A percentile compares a stretch with the other conserved stretches of the same genome.
These are phyloP conservation scores for Aspergillus sp. DNA, from an alignment of 2,329 filamentous ascomycete species.

Conservation along the genomic window DNA sequence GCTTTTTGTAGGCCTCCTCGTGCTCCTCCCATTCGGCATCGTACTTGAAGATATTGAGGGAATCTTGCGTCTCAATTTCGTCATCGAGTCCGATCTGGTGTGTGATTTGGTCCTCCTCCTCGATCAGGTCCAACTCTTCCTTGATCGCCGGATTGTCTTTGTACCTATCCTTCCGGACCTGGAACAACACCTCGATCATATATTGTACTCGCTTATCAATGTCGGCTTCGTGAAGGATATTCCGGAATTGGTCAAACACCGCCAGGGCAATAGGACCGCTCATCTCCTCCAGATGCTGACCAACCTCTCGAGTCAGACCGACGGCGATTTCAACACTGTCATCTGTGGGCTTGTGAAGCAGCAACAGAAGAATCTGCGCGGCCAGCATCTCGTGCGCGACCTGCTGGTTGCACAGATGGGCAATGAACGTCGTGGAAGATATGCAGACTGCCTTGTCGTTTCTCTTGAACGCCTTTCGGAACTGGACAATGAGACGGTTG, in stretches of 20 bases:
- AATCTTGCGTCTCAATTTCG: conserved; percentile 80
- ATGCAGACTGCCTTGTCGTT: conserved; percentile 97
- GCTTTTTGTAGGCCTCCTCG: conserved; percentile 82
- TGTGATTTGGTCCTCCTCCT: conserved; percentile 97
- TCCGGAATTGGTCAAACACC: conserved; percentile 94
- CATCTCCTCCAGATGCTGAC: conserved; percentile 94
- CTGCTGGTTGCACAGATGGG: conserved; percentile 93
- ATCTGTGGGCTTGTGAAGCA: conserved; percentile 93
- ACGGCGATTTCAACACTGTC: conserved; percentile 98
- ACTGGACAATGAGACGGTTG: conserved; percentile 83
- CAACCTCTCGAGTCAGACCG: conserved; percentile 87
- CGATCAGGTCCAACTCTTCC: conserved; percentile 91
- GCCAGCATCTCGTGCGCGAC: conserved; percentile 92
- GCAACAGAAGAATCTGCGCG: conserved; percentile 86
- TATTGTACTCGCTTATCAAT: conserved; percentile 99
- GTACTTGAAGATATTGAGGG: conserved; percentile 92
- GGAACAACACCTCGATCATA: conserved; percentile 97
- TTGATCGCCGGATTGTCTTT: conserved; percentile 90
- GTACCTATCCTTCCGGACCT: conserved; percentile 93
- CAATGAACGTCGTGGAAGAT: conserved; percentile 90
- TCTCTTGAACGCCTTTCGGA: conserved; percentile 90
- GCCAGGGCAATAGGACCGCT: conserved; percentile 81
- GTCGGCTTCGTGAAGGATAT: conserved; percentile 91
- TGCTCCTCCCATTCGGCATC: conserved; percentile 88
- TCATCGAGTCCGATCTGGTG: conserved; percentile 82